Evolutionary conservation across 441 rosid genomes (phyloP), one percentile per base, ranked within the genome.

Genomic region (Bruguiera hainesii): DNA sequence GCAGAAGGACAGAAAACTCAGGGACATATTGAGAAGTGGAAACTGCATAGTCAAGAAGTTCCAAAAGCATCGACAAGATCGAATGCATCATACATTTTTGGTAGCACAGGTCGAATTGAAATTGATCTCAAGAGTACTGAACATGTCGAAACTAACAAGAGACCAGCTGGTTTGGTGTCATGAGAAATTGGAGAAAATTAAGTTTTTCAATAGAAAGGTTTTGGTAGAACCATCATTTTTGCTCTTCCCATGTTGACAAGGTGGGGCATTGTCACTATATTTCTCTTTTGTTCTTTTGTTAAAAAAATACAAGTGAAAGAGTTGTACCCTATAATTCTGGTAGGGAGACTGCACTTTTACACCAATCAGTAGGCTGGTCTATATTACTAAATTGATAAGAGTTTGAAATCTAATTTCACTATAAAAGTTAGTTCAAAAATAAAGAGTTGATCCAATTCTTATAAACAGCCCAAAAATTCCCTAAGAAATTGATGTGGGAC

Each of bases 1-100:
- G 79, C 80, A 91, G 98, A 86, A 83, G 79, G 94, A 88, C 64
- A 89, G 77, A 70, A 85, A 73, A 79, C 76, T 92, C 1, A 88
- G 85, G 73, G 96, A 88, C 65, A 75, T 85, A 73, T 7, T 81
- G 63, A 84, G 86, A 73, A 80, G 89, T 39, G 76, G 87, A 62
- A 76, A 78, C 72, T 89, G 95, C 81, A 88, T 89, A 65, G 80
- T 84, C 10, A 89, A 83, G 76, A 87, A 78, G 82, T 77, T 86
- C 37, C 85, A 81, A 59, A 89, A 78, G 79, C 81, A 80, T 16
- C 81, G 73, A n/a, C 72, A 70, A 55, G 56, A 63, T 46, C 65
- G 69, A 60, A 23, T 71, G 46, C 80, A 83, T 60, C 74, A 72
- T 51, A 70, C 75, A 23, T 42, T 86, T 66, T 64, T 92, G 20